Evolutionary conservation across 2,329 filamentous ascomycete genomes (phyloP).

Genomic region (Botrytis hyacinthi): DNA sequence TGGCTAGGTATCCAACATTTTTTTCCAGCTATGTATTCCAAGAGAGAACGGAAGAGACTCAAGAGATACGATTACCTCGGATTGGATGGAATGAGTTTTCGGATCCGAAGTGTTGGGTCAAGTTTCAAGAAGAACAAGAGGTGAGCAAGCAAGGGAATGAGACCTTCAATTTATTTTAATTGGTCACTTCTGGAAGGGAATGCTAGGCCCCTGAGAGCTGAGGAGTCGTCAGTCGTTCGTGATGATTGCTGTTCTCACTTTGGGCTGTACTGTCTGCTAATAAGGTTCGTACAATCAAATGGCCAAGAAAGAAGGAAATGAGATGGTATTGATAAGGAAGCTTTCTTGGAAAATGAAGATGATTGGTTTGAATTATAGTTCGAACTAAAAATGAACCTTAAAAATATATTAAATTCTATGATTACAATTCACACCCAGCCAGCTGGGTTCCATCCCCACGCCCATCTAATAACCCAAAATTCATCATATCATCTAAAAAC

Average conservation of each 20-base stretch:
- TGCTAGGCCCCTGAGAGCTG: not conserved
- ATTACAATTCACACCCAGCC: not conserved
- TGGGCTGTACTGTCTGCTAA: not conserved
- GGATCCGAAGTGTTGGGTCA: not conserved
- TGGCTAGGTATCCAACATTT: not conserved
- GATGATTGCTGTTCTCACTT: not conserved
- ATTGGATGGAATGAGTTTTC: not conserved
- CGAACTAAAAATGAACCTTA: not conserved
- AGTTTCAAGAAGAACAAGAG: not conserved
- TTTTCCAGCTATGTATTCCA: not conserved
- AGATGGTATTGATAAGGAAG: not conserved
- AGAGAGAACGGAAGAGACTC: not conserved
- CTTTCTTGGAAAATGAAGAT: not conserved
- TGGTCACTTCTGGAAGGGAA: not conserved
- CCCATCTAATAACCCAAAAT: not conserved
- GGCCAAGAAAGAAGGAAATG: not conserved
- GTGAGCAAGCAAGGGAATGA: not conserved
- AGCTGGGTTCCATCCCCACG: not conserved
- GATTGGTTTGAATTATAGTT: not conserved
- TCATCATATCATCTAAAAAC: slow-evolving; percentile 22
- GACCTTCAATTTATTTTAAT: not conserved
- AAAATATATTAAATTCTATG: not conserved
- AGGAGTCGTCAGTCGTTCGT: not conserved
- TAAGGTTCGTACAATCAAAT: not conserved
- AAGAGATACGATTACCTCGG: not conserved